Evolutionary conservation across 2,329 filamentous ascomycete genomes (phyloP).

Genomic region (Epichloe festucae): DNA sequence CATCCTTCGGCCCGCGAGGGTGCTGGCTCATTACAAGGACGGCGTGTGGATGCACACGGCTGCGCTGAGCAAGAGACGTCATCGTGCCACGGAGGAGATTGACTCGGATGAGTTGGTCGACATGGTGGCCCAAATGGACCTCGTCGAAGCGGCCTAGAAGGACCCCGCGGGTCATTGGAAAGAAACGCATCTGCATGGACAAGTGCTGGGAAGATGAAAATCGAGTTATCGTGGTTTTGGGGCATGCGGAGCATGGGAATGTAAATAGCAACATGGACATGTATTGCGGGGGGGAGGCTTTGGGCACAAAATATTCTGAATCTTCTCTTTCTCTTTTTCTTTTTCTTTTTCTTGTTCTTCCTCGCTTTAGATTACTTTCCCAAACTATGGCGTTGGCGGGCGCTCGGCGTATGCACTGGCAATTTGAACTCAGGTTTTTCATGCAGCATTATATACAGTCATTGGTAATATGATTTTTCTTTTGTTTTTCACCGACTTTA

Average conservation of each 20-base stretch:
- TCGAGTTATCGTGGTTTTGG: too few species aligned
- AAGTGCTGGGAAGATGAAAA: too few species aligned
- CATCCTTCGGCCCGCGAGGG: constrained; percentile 16
- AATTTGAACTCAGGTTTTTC: too few species aligned
- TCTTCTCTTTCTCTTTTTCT: background rate
- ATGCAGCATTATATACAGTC: background rate
- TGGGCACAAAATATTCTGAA: background rate
- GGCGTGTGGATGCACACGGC: constrained; percentile 36
- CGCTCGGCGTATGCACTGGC: too few species aligned
- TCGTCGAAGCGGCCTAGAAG: constrained; percentile 6
- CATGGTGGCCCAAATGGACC: constrained; percentile 11
- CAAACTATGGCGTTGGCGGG: too few species aligned
- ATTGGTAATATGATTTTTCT: background rate
- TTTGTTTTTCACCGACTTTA: background rate
- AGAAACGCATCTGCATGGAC: constrained; percentile 6
- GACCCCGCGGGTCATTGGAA: constrained; percentile 16
- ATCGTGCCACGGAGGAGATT: constrained; percentile 12
- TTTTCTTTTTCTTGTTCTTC: background rate
- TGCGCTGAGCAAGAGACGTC: constrained; percentile 9
- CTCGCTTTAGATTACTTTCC: too few species aligned
- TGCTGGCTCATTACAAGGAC: constrained; percentile 12
- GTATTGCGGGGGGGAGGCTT: background rate
- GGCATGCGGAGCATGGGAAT: too few species aligned
- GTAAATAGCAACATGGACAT: background rate
- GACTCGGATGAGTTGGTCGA: constrained; percentile 13